phyloP scores from a whole-genome alignment of 768 basidiomycete genomes.

The Obba rivulosa region DNA sequence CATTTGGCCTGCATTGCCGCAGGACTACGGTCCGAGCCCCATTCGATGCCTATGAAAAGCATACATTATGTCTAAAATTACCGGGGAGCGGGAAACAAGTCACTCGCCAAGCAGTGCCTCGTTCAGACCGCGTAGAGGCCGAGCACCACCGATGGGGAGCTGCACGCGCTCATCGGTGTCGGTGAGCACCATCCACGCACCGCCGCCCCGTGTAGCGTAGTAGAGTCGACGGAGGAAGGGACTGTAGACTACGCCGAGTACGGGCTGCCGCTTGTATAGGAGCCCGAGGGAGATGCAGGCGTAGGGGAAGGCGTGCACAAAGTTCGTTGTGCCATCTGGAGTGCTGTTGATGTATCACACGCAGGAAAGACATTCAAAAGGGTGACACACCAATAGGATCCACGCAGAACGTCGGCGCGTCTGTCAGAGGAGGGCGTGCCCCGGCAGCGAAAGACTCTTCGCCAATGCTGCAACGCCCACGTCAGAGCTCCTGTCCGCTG shows the following conservation, averaged over 20 bases:
- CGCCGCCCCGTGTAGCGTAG: constrained; percentile 72
- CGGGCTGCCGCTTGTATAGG: constrained; percentile 73
- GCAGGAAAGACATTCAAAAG: not conserved
- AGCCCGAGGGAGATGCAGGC: constrained; percentile 90
- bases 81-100: not conserved
- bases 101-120: constrained; percentile 61
- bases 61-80: constrained; percentile 43
- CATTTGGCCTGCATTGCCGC: constrained; percentile 53
- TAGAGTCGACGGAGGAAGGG: constrained; percentile 88
- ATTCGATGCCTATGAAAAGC: constrained; percentile 63
- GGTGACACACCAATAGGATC: constrained; percentile 77
- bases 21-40: constrained; percentile 73
- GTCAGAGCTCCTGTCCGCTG: constrained; percentile 1
- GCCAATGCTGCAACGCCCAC: constrained; percentile 61
- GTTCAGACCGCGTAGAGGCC: constrained; percentile 68
- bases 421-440: constrained; percentile 62
- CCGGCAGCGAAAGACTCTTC: constrained; percentile 89
- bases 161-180: constrained; percentile 48
- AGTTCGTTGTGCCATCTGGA: constrained; percentile 84
- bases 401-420: constrained; percentile 92
- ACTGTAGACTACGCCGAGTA: constrained; percentile 90
- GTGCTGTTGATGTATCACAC: not conserved
- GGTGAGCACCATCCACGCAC: constrained; percentile 54
- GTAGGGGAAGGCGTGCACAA: constrained; percentile 81
- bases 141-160: constrained; percentile 63